Conservation (phyloP, 345 rosid species). For the Eucalyptus brandiana region DNA sequence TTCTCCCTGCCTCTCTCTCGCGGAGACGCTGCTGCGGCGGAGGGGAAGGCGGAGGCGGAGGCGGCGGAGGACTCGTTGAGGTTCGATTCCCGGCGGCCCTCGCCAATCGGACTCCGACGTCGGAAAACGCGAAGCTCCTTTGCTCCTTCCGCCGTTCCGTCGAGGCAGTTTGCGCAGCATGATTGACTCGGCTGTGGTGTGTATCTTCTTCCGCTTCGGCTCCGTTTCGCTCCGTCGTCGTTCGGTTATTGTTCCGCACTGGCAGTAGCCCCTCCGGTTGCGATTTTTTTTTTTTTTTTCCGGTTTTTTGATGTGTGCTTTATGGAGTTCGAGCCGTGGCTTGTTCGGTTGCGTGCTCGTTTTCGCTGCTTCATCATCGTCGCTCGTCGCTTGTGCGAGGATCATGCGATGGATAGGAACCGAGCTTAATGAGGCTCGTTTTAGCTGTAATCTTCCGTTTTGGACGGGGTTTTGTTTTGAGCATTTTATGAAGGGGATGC, state of each 20-base stretch:
- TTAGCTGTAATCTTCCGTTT: background rate
- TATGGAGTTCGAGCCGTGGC: background rate
- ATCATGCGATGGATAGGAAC: background rate
- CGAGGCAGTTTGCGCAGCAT: background rate
- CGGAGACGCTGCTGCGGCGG: background rate
- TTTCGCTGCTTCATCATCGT: background rate
- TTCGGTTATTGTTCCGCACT: background rate
- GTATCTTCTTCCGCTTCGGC: background rate
- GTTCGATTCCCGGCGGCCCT: background rate
- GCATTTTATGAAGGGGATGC: background rate
- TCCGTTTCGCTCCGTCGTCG: background rate
- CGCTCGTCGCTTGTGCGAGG: background rate
- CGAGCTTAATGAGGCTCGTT: background rate
- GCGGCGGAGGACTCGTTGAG: background rate
- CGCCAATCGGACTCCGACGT: background rate
- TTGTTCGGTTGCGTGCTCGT: background rate
- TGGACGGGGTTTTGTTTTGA: background rate
- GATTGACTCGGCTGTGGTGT: background rate
- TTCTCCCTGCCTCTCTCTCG: background rate
- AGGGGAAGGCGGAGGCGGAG: background rate
- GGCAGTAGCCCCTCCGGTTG: background rate
- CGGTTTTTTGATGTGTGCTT: background rate
- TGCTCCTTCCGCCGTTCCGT: background rate
- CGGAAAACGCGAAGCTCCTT: background rate
- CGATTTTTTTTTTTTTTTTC: background rate